Base-by-base conservation (phyloP, 306 rosid genomes). In the Medicago arabica region DNA sequence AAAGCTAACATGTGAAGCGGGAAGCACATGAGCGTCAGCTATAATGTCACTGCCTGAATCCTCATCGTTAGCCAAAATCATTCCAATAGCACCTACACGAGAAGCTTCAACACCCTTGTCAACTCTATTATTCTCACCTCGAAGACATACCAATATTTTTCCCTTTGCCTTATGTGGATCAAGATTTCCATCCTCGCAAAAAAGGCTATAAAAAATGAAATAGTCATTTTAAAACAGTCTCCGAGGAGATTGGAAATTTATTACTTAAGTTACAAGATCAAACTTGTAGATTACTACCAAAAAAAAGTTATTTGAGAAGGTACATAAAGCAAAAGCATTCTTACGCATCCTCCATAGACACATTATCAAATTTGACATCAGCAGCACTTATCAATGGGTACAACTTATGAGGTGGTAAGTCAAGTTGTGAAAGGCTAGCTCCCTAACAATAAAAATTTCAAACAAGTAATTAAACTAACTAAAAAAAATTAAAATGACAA, bases 51-150 rank as follows among this genome's bases (percentile, higher is more conserved):
- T 41, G 23, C 61, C 80, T 12, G n/a, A 6, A 0, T 0, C 0
- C 10, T 6, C 0, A 13, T 53, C 60, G 25, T 90, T 90, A 44
- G 34, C 85, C 75, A 92, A 76, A 71, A 92, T 79, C 96, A 92
- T 87, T 47, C 96, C 97, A 6, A 79, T 80, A 8, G 89, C 96
- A 0, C 97, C 96, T 9, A 71, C 88, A 11, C 7, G 34, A 65
- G 44, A n/a, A 11, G 80, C 91, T 28, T 47, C 7, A 6, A 7
- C n/a, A 15, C 94, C 88, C 80, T 90, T 87, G 0, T 62, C 67
- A 5, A 7, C 0, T 83, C 86, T 84, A 44, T 0, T 71, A 72
- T 0, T 61, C 0, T 8, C 46, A 2, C 92, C 96, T 4, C 88
- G 67, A 43, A 83, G 44, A 51, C 94, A 92, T 1, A 88, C 81